Evolutionary conservation across 495 filamentous ascomycete species (phyloP).

Genomic region (Neurospora africana): DNA sequence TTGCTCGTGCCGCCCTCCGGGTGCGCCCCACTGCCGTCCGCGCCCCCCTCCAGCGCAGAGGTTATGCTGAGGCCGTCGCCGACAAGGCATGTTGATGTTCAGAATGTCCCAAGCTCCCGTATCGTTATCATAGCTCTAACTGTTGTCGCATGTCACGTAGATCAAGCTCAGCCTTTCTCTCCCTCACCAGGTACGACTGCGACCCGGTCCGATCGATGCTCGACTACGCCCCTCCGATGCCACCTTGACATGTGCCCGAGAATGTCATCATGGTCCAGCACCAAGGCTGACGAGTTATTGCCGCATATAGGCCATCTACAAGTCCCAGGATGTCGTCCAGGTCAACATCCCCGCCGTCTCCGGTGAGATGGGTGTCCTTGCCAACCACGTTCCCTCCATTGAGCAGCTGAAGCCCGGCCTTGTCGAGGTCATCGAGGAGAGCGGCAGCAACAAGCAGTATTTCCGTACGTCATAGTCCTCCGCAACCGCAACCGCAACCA

Average conservation of each 20-base stretch:
- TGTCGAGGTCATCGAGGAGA: slow-evolving; percentile 92
- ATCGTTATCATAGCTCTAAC: slow-evolving; percentile 10
- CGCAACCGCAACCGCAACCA: not conserved
- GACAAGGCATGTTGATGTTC: slow-evolving; percentile 46
- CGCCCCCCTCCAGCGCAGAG: slow-evolving; percentile 66
- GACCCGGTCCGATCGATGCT: slow-evolving; percentile 4
- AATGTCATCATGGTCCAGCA: not conserved
- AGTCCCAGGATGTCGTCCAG: slow-evolving; percentile 67
- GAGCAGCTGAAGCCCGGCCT: slow-evolving; percentile 97
- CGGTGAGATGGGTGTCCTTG: slow-evolving; percentile 98
- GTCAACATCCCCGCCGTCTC: slow-evolving; percentile 98
- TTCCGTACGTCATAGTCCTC: slow-evolving; percentile 62
- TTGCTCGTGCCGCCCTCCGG: slow-evolving; percentile 77
- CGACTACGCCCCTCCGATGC: not conserved
- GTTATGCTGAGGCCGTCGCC: slow-evolving; percentile 86
- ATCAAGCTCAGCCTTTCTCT: slow-evolving; percentile 96
- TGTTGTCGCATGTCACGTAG: slow-evolving; percentile 37
- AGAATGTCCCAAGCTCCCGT: slow-evolving; percentile 7
- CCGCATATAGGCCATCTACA: slow-evolving; percentile 43
- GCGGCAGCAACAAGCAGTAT: slow-evolving; percentile 82
- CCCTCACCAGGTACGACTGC: slow-evolving; percentile 82
- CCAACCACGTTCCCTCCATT: slow-evolving; percentile 97
- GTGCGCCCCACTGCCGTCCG: slow-evolving; percentile 60
- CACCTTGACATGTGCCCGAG: not conserved
- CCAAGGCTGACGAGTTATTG: slow-evolving; percentile 32